Evolutionary conservation across 495 filamentous ascomycete genomes (phyloP).

Genomic region (Neurospora pannonica): DNA sequence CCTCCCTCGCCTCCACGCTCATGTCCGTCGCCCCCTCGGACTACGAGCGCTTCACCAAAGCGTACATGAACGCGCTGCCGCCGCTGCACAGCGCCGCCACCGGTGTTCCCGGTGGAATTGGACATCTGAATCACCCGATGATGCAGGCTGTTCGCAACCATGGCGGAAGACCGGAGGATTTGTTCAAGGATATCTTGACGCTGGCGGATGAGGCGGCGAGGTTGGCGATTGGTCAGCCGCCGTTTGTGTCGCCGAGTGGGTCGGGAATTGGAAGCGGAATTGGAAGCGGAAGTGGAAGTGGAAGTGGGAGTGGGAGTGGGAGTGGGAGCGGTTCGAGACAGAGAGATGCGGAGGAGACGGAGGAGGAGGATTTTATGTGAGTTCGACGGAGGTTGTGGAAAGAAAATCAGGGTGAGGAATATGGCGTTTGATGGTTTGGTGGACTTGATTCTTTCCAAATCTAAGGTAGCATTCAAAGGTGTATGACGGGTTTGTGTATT

Average conservation of each 20-base stretch:
- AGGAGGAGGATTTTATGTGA: conserved; percentile 38
- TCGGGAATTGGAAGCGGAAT: neutral
- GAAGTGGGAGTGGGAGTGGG: neutral
- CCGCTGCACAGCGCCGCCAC: conserved; percentile 5
- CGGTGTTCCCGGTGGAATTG: neutral
- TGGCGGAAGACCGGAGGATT: conserved; percentile 18
- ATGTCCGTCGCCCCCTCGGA: neutral
- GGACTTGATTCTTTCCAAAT: neutral
- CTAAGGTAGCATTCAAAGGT: neutral
- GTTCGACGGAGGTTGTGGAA: neutral
- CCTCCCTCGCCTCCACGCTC: conserved; percentile 6
- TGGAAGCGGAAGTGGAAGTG: neutral
- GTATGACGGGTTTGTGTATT: neutral
- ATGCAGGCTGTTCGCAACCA: neutral
- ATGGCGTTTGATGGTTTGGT: neutral
- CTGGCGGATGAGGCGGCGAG: conserved; percentile 29
- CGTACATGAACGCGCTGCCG: conserved; percentile 10
- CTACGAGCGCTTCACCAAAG: neutral
- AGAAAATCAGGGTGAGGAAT: neutral
- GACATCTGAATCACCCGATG: neutral
- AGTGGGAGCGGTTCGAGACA: too few species aligned
- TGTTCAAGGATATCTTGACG: conserved; percentile 32
- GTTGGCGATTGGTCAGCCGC: conserved; percentile 14
- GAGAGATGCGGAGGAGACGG: conserved; percentile 32
- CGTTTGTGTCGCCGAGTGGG: neutral